Evolutionary conservation across 208 protist species (phyloP).

Genomic region (Tetramitus jugosus): DNA sequence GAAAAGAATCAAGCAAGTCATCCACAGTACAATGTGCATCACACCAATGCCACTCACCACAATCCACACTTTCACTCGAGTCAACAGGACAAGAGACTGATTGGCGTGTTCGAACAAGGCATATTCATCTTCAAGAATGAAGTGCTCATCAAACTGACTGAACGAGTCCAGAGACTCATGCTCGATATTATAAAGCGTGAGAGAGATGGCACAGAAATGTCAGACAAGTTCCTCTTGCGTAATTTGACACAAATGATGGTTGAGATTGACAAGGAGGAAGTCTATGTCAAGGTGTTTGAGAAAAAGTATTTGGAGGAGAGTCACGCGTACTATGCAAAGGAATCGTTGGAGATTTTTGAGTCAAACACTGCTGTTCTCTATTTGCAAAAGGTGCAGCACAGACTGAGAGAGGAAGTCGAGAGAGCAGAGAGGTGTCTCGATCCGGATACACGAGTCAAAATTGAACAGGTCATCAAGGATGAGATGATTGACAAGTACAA

Average conservation of each 20-base stretch:
- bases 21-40: too few relatives aligned
- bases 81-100: neutral
- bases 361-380: neutral
- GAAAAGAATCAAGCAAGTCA: neutral
- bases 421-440: slow-evolving; percentile 19
- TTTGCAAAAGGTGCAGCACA: neutral
- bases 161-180: neutral
- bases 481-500: slow-evolving; percentile 17
- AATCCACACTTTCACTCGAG: too few relatives aligned
- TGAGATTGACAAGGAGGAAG: slow-evolving; percentile 20
- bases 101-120: neutral
- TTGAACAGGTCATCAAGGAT: slow-evolving; percentile 18
- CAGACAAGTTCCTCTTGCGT: neutral
- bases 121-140: slow-evolving; percentile 9
- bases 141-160: slow-evolving; percentile 4
- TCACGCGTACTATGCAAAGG: slow-evolving; percentile 2
- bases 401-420: slow-evolving; percentile 8
- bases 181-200: neutral
- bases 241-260: slow-evolving; percentile 21
- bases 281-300: slow-evolving; percentile 20
- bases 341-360: slow-evolving; percentile 8
- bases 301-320: neutral
- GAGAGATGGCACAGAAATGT: neutral
- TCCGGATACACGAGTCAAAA: neutral
- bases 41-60: too few relatives aligned